A percentile compares a stretch with the other conserved stretches of the same genome.
Evolutionary conservation across 169 alveolate species (phyloP).

Genomic region (Perkinsus marinus): DNA sequence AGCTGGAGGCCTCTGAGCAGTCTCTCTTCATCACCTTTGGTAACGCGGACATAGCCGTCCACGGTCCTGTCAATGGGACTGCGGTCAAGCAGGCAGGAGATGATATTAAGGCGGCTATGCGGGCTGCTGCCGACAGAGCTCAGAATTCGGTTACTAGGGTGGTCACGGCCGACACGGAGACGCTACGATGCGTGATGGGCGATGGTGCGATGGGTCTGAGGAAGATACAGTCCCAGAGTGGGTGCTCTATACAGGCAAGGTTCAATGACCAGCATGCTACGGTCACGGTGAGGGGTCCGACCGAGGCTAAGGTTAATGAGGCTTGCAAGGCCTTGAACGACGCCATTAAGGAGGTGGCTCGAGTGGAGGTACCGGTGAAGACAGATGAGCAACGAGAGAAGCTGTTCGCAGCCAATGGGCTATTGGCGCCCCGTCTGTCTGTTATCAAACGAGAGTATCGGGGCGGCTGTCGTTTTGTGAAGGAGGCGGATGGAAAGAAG

Average conservation of each 20-base stretch:
- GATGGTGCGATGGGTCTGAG: not conserved
- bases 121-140: not conserved
- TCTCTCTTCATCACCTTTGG: not conserved
- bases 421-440: not conserved
- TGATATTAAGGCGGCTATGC: not conserved
- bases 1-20: not conserved
- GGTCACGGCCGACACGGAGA: not conserved
- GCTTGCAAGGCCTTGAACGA: not conserved
- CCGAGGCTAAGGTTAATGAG: not conserved
- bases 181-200: not conserved
- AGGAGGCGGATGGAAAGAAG: not conserved
- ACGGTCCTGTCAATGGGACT: not conserved
- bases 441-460: not conserved
- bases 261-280: not conserved
- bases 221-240: not conserved
- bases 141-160: not conserved
- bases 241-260: not conserved
- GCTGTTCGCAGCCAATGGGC: not conserved
- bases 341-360: not conserved
- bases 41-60: not conserved
- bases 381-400: not conserved
- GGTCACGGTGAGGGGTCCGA: not conserved
- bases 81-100: not conserved
- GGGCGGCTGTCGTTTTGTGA: not conserved
- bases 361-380: not conserved